A percentile compares a stretch with the other conserved stretches of the same genome.
phyloP scores from a whole-genome alignment of 257 asterid species.

The Gynochthodes officinalis region DNA sequence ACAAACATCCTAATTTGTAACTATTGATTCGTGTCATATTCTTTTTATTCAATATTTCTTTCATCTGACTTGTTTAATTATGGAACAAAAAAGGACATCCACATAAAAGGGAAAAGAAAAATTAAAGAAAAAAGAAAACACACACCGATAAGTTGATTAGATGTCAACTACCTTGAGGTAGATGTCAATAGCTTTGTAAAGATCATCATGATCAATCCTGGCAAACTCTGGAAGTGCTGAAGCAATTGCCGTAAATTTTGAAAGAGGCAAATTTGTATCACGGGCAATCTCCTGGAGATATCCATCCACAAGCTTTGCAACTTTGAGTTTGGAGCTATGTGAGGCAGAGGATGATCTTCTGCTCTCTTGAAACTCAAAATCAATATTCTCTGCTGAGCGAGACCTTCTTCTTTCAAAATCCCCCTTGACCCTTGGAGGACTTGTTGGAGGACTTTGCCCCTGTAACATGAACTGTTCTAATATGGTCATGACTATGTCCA shows the following conservation, averaged over 20 bases:
- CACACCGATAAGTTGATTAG: neutral
- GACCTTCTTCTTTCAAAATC: slow-evolving; percentile 69
- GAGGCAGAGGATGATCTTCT: slow-evolving; percentile 84
- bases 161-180: slow-evolving; percentile 66
- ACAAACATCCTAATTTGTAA: slow-evolving; percentile 14
- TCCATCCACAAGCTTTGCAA: slow-evolving; percentile 74
- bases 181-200: slow-evolving; percentile 79
- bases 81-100: neutral
- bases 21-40: slow-evolving; percentile 1
- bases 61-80: neutral
- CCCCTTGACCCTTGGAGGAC: slow-evolving; percentile 57
- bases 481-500: slow-evolving; percentile 57
- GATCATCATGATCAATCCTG: slow-evolving; percentile 83
- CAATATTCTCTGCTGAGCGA: slow-evolving; percentile 69
- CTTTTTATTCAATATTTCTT: neutral
- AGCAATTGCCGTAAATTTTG: slow-evolving; percentile 65
- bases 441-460: slow-evolving; percentile 76
- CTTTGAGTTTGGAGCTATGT: slow-evolving; percentile 72
- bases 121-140: neutral
- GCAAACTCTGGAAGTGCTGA: slow-evolving; percentile 71
- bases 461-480: slow-evolving; percentile 67
- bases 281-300: slow-evolving; percentile 66
- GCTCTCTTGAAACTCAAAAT: slow-evolving; percentile 66
- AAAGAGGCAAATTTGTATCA: slow-evolving; percentile 45
- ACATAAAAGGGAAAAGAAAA: neutral